Conservation (phyloP, 2,329 filamentous ascomycete genomes). For the Fusarium solani-melongenae region DNA sequence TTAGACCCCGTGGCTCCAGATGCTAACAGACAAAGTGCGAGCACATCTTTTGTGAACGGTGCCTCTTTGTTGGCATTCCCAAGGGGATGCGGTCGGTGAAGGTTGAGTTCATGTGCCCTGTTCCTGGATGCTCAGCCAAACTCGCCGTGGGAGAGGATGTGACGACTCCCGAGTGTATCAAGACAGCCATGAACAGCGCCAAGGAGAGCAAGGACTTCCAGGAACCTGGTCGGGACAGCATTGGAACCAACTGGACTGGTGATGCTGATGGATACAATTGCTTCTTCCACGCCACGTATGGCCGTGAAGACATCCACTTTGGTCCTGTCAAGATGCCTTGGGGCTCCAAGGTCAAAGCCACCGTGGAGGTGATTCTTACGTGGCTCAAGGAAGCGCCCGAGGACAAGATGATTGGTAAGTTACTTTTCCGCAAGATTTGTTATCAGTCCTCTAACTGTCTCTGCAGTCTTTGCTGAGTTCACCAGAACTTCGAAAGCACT, state of each 20-base stretch:
- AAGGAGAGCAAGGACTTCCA: background rate
- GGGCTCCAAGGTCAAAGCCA: constrained; percentile 48
- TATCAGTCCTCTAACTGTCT: background rate
- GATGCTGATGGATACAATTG: background rate
- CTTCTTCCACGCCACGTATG: constrained; percentile 40
- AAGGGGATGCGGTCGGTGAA: background rate
- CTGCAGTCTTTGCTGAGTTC: constrained; percentile 52
- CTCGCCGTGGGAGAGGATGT: background rate
- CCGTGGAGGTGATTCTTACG: constrained; percentile 46
- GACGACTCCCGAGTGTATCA: background rate
- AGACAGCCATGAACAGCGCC: fast-evolving
- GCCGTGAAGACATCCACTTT: background rate
- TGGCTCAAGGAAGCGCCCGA: constrained; percentile 47
- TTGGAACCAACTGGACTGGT: constrained; percentile 15
- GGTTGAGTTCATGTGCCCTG: background rate
- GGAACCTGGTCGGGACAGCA: constrained; percentile 42
- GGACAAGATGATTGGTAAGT: constrained; percentile 51
- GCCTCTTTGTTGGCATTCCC: constrained; percentile 14
- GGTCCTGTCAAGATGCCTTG: constrained; percentile 16
- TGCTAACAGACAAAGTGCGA: constrained; percentile 45
- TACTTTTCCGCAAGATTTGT: too few species aligned
- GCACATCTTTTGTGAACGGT: constrained; percentile 47
- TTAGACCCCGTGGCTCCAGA: too few species aligned
- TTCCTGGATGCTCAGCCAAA: background rate
- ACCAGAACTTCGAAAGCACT: constrained; percentile 47